Evolutionary conservation across 768 basidiomycete genomes (phyloP).

Genomic region (Tylopilus intermedius): DNA sequence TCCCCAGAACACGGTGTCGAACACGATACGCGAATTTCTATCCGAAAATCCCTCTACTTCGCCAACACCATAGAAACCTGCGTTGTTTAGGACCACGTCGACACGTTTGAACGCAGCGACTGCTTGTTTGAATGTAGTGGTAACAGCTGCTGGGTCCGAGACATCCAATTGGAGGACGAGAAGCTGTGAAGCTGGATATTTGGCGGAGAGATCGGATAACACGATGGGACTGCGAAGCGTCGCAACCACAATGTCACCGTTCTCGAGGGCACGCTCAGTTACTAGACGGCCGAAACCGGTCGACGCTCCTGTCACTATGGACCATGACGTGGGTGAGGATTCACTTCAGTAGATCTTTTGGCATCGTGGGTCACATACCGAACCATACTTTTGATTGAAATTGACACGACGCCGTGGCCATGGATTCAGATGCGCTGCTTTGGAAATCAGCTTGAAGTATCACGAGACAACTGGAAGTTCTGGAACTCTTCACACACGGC

Average conservation of each 20-base stretch:
- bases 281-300: conserved; percentile 37
- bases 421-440: too few species aligned
- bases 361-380: conserved; percentile 7
- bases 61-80: conserved; percentile 29
- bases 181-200: conserved; percentile 32
- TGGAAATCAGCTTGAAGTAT: too few species aligned
- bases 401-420: background rate
- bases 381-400: conserved; percentile 19
- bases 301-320: conserved; percentile 38
- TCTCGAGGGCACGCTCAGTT: conserved; percentile 31
- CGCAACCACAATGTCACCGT: conserved; percentile 40
- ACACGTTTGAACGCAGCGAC: conserved; percentile 34
- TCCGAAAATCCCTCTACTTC: conserved; percentile 83
- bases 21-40: conserved; percentile 63
- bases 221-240: conserved; percentile 39
- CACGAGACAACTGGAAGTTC: too few species aligned
- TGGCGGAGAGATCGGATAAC: conserved; percentile 27
- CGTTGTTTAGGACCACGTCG: conserved; percentile 46
- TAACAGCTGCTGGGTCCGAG: conserved; percentile 28
- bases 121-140: conserved; percentile 33
- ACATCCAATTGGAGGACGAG: conserved; percentile 42
- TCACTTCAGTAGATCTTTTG: background rate
- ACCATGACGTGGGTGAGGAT: background rate
- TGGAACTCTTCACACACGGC: too few species aligned
- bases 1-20: conserved; percentile 36